A percentile compares a stretch with the other conserved stretches of the same genome.
Conservation (phyloP, 2,329 filamentous ascomycete genomes). For the Trichoderma lentiforme region DNA sequence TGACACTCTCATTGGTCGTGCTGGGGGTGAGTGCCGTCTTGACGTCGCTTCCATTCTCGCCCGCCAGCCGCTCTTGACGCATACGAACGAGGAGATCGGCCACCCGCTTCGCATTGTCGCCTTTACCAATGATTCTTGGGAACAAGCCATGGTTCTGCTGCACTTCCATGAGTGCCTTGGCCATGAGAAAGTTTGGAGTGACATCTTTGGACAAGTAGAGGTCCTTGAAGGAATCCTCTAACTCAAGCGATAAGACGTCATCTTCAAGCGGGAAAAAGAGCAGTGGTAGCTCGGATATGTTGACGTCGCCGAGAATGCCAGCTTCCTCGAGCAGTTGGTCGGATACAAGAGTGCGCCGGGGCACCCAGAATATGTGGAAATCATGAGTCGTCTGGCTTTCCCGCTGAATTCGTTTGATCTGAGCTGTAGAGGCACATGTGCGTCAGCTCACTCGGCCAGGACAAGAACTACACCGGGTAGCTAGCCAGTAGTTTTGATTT, state of each 20-base stretch:
- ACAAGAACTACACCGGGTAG: neutral
- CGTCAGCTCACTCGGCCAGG: constrained; percentile 6
- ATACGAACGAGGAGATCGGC: constrained; percentile 85
- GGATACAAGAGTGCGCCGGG: constrained; percentile 84
- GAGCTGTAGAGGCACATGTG: constrained; percentile 53
- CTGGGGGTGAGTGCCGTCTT: constrained; percentile 76
- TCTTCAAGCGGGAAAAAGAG: constrained; percentile 90
- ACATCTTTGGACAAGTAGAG: constrained; percentile 88
- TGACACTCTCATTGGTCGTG: constrained; percentile 80
- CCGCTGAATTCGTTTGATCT: constrained; percentile 84
- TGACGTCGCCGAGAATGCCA: constrained; percentile 89
- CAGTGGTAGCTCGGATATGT: constrained; percentile 79
- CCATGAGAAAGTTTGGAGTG: constrained; percentile 82
- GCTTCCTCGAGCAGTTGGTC: constrained; percentile 90
- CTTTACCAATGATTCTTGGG: constrained; percentile 90
- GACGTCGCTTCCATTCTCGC: constrained; percentile 65
- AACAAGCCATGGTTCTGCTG: constrained; percentile 92
- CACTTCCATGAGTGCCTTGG: constrained; percentile 89
- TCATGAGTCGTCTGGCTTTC: constrained; percentile 91
- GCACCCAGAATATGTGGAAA: constrained; percentile 95
- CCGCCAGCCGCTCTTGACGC: constrained; percentile 82
- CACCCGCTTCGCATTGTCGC: constrained; percentile 85
- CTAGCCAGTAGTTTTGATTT: neutral
- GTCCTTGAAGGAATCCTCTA: constrained; percentile 82
- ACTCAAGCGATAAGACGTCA: constrained; percentile 85